phyloP scores from a whole-genome alignment of 108 stramenopile species.

The Chaetoceros muelleri region DNA sequence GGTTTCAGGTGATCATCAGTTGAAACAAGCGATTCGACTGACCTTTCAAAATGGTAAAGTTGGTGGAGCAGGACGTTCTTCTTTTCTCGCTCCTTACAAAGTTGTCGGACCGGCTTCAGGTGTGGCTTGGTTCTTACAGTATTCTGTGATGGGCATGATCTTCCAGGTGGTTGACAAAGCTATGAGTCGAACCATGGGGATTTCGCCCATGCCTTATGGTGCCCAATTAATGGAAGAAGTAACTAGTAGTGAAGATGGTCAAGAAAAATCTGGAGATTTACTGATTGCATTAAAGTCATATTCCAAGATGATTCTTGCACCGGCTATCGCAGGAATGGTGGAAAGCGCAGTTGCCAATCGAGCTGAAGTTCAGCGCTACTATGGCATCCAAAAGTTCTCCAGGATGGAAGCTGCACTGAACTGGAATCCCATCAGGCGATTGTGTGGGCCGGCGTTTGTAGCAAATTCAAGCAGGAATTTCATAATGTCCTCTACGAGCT shows the following conservation, averaged over 20 bases:
- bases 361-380: conserved; percentile 69
- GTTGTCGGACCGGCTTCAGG: conserved; percentile 55
- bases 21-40: conserved; percentile 36
- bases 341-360: conserved; percentile 59
- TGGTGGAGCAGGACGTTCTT: too few species aligned
- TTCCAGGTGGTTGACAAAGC: conserved; percentile 56
- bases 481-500: conserved; percentile 56
- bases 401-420: conserved; percentile 26
- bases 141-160: conserved; percentile 57
- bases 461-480: conserved; percentile 33
- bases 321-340: conserved; percentile 34
- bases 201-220: conserved; percentile 48
- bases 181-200: conserved; percentile 30
- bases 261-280: conserved; percentile 1
- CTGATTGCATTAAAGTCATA: conserved; percentile 17
- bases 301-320: conserved; percentile 33
- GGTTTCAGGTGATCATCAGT: conserved; percentile 44
- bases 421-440: conserved; percentile 17
- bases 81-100: conserved; percentile 44
- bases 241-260: background rate
- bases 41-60: conserved; percentile 40
- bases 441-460: conserved; percentile 29
- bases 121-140: conserved; percentile 69
- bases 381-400: conserved; percentile 32
- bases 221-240: conserved; percentile 47